Evolutionary conservation across 2,329 filamentous ascomycete species (phyloP).

Genomic region (Cadophora malorum): DNA sequence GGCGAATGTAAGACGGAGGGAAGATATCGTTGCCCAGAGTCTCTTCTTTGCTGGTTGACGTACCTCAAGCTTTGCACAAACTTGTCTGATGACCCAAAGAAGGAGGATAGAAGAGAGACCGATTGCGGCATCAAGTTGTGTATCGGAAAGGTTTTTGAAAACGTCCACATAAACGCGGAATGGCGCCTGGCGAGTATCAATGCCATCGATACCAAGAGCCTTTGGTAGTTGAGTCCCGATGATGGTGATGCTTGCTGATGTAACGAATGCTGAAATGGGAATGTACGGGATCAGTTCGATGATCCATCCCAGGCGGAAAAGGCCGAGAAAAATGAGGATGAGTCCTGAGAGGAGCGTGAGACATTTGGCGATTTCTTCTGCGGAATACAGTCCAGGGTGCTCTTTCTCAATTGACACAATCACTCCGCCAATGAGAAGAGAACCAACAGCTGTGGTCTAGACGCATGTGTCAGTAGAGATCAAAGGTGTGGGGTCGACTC

Average conservation of each 20-base stretch:
- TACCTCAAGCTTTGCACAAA: conserved; percentile 17
- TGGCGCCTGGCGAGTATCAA: conserved; percentile 16
- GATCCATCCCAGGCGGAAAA: conserved; percentile 18
- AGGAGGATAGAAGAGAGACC: conserved; percentile 15
- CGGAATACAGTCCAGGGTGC: background rate
- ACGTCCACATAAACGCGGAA: conserved; percentile 6
- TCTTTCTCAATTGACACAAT: background rate
- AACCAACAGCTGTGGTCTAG: conserved; percentile 11
- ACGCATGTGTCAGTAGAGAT: too few relatives aligned
- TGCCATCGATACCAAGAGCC: conserved; percentile 19
- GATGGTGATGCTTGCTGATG: conserved; percentile 21
- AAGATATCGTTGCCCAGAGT: conserved; percentile 13
- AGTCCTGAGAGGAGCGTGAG: background rate
- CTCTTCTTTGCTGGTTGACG: conserved; percentile 14
- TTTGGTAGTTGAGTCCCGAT: conserved; percentile 15
- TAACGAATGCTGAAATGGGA: conserved; percentile 20
- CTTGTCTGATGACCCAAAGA: conserved; percentile 7
- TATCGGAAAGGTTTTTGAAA: conserved; percentile 15
- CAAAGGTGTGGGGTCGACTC: background rate
- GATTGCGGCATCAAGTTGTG: conserved; percentile 18
- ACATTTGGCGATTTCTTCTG: conserved; percentile 1
- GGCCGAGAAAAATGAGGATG: conserved; percentile 15
- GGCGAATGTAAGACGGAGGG: conserved; percentile 10
- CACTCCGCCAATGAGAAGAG: conserved; percentile 6
- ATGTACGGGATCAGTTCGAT: conserved; percentile 22